Percentiles rank a stretch among this genome's conserved stretches.
These are phyloP conservation scores for Syzygium grande DNA, from an alignment of 345 rosid species.

Conservation along the genomic window DNA sequence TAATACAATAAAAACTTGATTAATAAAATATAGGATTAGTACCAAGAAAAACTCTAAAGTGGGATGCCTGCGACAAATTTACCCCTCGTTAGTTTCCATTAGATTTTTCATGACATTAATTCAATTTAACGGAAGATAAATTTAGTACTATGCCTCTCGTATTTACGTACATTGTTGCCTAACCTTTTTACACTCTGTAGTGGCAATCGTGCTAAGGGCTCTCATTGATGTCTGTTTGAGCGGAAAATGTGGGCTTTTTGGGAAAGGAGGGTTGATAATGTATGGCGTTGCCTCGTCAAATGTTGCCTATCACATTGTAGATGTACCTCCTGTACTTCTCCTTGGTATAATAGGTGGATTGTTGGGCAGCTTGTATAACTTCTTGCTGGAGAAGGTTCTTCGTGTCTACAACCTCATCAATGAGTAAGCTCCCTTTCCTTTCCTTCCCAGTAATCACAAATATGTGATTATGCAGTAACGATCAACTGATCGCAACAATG, in stretches of 20 bases:
- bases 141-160: too few relatives aligned
- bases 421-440: constrained; percentile 43
- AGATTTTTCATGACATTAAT: too few relatives aligned
- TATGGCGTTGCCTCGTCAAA: constrained; percentile 66
- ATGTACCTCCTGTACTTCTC: constrained; percentile 70
- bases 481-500: constrained; percentile 1
- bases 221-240: constrained; percentile 77
- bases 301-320: constrained; percentile 61
- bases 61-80: too few relatives aligned
- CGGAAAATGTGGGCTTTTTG: constrained; percentile 86
- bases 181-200: too few relatives aligned
- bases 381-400: constrained; percentile 60
- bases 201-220: constrained; percentile 80
- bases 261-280: constrained; percentile 89
- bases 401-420: constrained; percentile 56
- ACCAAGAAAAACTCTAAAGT: too few relatives aligned
- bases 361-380: constrained; percentile 75
- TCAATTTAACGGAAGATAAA: too few relatives aligned
- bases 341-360: constrained; percentile 86
- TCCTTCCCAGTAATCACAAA: neutral
- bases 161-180: too few relatives aligned
- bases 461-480: neutral
- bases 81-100: too few relatives aligned
- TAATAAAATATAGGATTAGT: too few relatives aligned
- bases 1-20: too few relatives aligned